Base-by-base conservation (phyloP, 768 basidiomycete genomes). In the Tricholomella constricta region DNA sequence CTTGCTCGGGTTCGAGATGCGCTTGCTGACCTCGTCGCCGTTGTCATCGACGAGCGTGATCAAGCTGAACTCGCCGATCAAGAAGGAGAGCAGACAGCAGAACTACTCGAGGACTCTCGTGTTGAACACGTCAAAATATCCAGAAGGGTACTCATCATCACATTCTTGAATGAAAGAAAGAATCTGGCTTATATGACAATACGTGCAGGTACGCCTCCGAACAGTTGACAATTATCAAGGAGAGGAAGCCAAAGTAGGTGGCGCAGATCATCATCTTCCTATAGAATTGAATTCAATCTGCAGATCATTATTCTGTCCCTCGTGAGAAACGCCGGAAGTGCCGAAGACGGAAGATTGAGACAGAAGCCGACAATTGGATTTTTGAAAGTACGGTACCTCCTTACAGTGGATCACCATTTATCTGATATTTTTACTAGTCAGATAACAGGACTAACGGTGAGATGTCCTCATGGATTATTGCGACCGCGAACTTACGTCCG, bases 221-320 rank as follows among this genome's bases (percentile, higher is more conserved):
- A 91, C 89, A 0, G 80, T 91, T 1, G 89, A 92, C 56, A 89
- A 85, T 45, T 91, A 82, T 62, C 90, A 91, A 66, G 89, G 88
- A 2, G 82, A 86, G 53, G 88, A 89, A 69, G 84, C 80, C 1
- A 80, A 76, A 62, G 82, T 80, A 57, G 25, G 51, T 19, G 17
- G 12, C 11, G 25, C 42, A 27, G 19, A 10, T 25, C 35, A 6
- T 9, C 9, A 50, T n/a, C 14, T 29, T 20, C 14, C 19, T 19
- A 2, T 20, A 15, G 14, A 36, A 11, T 3, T 31, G 6, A 35
- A 41, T 15, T 44, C 15, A 11, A 20, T 46, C 12, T 4, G 9
- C 3, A 86, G 73, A 78, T 91, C 47, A 80, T 91, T 27, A 88
- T 91, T 23, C 72, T 91, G 8, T 89, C 87, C 0, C 74, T 89